Evolutionary conservation across 116 monocot species (phyloP).

Genomic region (Papilionanthe hybrid): DNA sequence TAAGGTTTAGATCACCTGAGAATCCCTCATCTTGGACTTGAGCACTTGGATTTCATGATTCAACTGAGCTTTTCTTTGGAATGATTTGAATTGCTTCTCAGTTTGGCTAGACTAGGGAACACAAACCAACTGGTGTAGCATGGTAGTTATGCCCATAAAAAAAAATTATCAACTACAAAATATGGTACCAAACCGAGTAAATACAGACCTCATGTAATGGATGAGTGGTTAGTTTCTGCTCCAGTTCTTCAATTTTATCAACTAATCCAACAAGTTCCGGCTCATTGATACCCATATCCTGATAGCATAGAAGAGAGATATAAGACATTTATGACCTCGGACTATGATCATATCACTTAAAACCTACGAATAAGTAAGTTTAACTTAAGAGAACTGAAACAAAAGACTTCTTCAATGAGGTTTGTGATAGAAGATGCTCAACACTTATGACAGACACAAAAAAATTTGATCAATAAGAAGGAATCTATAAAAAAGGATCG

Average conservation of each 20-base stretch:
- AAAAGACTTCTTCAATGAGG: background rate
- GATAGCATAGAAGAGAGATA: background rate
- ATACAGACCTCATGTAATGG: slow-evolving; percentile 70
- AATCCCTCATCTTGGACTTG: slow-evolving; percentile 87
- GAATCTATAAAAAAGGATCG: background rate
- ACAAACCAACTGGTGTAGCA: background rate
- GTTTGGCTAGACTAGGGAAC: slow-evolving; percentile 67
- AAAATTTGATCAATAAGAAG: background rate
- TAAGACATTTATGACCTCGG: background rate
- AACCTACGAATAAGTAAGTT: background rate
- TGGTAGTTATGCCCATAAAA: background rate
- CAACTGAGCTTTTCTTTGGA: slow-evolving; percentile 93
- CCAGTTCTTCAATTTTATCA: slow-evolving; percentile 77
- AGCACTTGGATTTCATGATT: slow-evolving; percentile 95
- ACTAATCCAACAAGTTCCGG: slow-evolving; percentile 67
- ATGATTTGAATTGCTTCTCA: slow-evolving; percentile 77
- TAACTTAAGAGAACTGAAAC: background rate
- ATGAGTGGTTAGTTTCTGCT: slow-evolving; percentile 68
- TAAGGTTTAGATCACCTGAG: slow-evolving; percentile 50
- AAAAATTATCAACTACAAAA: slow-evolving; percentile 4
- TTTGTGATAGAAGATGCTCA: background rate
- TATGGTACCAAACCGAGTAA: background rate
- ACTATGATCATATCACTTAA: background rate
- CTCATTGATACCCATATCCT: slow-evolving; percentile 96
- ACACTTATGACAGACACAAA: background rate